A percentile compares a stretch with the other conserved stretches of the same genome.
Evolutionary conservation across 1,284 basidiomycete genomes (phyloP).

Genomic region (Gastroboletus turbinatus): DNA sequence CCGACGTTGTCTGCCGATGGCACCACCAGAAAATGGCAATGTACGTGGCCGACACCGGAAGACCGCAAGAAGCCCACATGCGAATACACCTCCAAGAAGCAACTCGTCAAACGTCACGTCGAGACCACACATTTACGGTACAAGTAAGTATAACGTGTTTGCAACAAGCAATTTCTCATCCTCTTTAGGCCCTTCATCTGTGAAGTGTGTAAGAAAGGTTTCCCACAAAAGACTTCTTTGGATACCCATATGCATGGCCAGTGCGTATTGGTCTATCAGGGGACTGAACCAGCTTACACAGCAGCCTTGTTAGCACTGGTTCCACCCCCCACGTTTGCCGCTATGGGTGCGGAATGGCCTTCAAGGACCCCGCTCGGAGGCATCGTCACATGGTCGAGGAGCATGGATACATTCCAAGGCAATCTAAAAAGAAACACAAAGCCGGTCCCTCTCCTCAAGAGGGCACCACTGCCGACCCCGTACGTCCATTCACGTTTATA

Average conservation of each 20-base stretch:
- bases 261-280: slow-evolving; percentile 39
- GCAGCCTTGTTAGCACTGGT: slow-evolving; percentile 44
- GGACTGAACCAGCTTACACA: slow-evolving; percentile 13
- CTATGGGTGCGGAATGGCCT: slow-evolving; percentile 50
- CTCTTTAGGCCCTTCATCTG: slow-evolving; percentile 51
- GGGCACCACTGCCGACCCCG: slow-evolving; percentile 26
- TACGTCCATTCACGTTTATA: slow-evolving; percentile 37
- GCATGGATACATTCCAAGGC: slow-evolving; percentile 51
- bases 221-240: slow-evolving; percentile 61
- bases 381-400: slow-evolving; percentile 57
- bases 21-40: slow-evolving; percentile 37
- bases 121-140: slow-evolving; percentile 60
- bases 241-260: slow-evolving; percentile 61
- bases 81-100: slow-evolving; percentile 57
- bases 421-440: slow-evolving; percentile 46
- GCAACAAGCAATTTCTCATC: slow-evolving; percentile 12
- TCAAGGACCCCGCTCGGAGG: slow-evolving; percentile 63
- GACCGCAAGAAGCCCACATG: slow-evolving; percentile 41
- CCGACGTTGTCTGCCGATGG: slow-evolving; percentile 37
- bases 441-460: slow-evolving; percentile 28
- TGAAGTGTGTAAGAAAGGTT: slow-evolving; percentile 52
- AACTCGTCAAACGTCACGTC: slow-evolving; percentile 67
- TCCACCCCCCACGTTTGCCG: slow-evolving; percentile 54
- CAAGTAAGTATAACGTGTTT: slow-evolving; percentile 43
- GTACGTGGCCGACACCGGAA: slow-evolving; percentile 37